phyloP scores from a whole-genome alignment of 2,329 filamentous ascomycete genomes.

The Elsinoe australis region DNA sequence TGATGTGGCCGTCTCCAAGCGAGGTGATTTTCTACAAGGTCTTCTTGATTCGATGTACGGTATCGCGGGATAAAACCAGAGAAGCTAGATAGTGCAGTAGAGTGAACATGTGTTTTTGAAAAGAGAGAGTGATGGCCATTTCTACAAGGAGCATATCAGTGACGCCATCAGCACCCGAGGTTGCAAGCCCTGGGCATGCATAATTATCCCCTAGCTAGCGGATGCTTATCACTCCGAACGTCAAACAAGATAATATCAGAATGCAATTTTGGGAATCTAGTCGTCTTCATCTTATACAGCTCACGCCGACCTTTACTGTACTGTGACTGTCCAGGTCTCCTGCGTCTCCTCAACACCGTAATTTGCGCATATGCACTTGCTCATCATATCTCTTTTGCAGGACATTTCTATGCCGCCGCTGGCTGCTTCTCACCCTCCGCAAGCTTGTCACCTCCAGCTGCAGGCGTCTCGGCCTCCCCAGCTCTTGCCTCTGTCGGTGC shows the following conservation, averaged over 20 bases:
- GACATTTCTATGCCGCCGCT: constrained; percentile 14
- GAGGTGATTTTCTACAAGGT: too few species aligned
- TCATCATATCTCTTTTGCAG: background rate
- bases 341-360: constrained; percentile 14
- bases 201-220: too few species aligned
- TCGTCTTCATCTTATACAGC: background rate
- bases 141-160: too few species aligned
- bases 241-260: too few species aligned
- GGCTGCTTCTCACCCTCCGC: constrained; percentile 22
- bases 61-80: too few species aligned
- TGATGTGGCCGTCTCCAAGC: too few species aligned
- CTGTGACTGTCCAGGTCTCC: constrained; percentile 5
- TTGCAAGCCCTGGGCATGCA: background rate
- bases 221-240: too few species aligned
- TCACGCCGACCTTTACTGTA: background rate
- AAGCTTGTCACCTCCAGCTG: constrained; percentile 20
- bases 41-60: too few species aligned
- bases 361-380: background rate
- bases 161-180: background rate
- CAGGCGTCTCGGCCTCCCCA: constrained; percentile 22
- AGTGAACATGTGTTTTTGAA: too few species aligned
- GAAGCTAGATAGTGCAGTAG: too few species aligned
- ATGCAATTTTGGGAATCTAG: constrained; percentile 13
- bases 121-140: too few species aligned
- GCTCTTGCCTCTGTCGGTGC: constrained; percentile 26